phyloP scores from a whole-genome alignment of 2,329 filamentous ascomycete species.

The Xylaria sp. region DNA sequence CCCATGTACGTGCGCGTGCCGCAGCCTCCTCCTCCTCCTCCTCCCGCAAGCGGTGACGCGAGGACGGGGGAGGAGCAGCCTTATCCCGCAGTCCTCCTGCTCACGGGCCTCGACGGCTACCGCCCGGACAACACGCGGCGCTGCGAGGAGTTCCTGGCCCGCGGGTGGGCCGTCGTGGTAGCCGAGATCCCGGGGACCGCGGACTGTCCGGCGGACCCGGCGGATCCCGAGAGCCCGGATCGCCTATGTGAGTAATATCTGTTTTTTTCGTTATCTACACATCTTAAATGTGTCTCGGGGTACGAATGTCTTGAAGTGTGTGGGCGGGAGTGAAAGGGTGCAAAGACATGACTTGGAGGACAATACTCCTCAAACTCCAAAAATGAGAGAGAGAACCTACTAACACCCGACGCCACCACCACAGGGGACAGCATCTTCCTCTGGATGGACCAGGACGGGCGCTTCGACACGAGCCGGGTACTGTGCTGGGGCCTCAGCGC shows the following conservation, averaged over 20 bases:
- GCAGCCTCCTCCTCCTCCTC: too few relatives aligned
- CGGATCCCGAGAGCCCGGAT: constrained; percentile 62
- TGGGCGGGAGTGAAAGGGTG: too few relatives aligned
- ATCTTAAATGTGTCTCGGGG: too few relatives aligned
- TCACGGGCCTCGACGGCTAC: constrained; percentile 66
- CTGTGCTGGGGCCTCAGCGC: constrained; percentile 67
- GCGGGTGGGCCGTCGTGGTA: constrained; percentile 66
- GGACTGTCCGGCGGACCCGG: constrained; percentile 66
- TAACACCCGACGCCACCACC: too few relatives aligned
- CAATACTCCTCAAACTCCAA: too few relatives aligned
- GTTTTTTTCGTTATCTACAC: too few relatives aligned
- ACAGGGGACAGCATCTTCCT: constrained; percentile 63
- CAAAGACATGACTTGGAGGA: too few relatives aligned
- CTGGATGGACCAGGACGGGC: constrained; percentile 53
- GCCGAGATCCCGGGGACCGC: constrained; percentile 69
- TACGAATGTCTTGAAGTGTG: too few relatives aligned
- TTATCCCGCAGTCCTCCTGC: constrained; percentile 55
- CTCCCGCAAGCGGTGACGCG: too few relatives aligned
- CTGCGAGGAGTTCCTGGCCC: constrained; percentile 61
- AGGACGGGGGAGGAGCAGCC: constrained; percentile 24
- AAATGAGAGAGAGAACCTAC: too few relatives aligned
- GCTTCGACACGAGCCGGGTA: constrained; percentile 60
- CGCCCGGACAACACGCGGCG: constrained; percentile 64
- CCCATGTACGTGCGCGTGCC: constrained; percentile 69
- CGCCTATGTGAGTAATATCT: too few relatives aligned